Evolutionary conservation across 2,329 filamentous ascomycete species (phyloP).

Genomic region (Phaeosphaeriaceae sp.): DNA sequence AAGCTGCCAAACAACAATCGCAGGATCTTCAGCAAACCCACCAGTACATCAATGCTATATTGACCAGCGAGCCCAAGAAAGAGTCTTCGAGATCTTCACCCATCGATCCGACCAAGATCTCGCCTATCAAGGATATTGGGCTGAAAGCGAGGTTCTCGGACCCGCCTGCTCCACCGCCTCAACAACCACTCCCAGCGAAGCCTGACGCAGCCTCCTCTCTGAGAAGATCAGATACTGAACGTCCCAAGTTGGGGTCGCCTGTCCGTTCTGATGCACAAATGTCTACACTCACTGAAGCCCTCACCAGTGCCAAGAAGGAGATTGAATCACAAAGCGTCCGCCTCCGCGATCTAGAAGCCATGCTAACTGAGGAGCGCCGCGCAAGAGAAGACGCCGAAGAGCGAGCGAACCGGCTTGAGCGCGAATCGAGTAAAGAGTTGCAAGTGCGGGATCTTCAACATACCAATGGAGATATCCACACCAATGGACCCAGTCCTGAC

Average conservation of each 20-base stretch:
- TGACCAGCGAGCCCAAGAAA: conserved; percentile 72
- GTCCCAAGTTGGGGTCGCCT: conserved; percentile 69
- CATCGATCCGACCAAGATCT: conserved; percentile 50
- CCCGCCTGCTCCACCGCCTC: conserved; percentile 89
- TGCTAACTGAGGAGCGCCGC: conserved; percentile 78
- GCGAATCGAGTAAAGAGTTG: conserved; percentile 59
- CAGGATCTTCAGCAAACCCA: conserved; percentile 84
- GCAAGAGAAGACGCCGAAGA: conserved; percentile 87
- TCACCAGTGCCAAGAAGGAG: conserved; percentile 84
- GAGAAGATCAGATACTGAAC: conserved; percentile 78
- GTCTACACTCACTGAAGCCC: conserved; percentile 80
- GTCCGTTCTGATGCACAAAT: conserved; percentile 76
- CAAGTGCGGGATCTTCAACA: conserved; percentile 36
- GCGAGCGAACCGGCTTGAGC: conserved; percentile 73
- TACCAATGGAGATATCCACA: conserved; percentile 23
- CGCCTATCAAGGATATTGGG: conserved; percentile 65
- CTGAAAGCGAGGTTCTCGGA: conserved; percentile 87
- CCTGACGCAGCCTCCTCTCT: conserved; percentile 75
- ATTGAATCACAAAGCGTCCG: conserved; percentile 82
- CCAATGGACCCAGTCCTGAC: neutral
- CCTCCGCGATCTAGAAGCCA: conserved; percentile 80
- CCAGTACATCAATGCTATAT: conserved; percentile 78
- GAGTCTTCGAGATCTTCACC: conserved; percentile 57
- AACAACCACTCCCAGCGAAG: conserved; percentile 92
- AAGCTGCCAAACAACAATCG: conserved; percentile 84